phyloP scores from a whole-genome alignment of 305 asterid genomes.

The Ajuga reptans region DNA sequence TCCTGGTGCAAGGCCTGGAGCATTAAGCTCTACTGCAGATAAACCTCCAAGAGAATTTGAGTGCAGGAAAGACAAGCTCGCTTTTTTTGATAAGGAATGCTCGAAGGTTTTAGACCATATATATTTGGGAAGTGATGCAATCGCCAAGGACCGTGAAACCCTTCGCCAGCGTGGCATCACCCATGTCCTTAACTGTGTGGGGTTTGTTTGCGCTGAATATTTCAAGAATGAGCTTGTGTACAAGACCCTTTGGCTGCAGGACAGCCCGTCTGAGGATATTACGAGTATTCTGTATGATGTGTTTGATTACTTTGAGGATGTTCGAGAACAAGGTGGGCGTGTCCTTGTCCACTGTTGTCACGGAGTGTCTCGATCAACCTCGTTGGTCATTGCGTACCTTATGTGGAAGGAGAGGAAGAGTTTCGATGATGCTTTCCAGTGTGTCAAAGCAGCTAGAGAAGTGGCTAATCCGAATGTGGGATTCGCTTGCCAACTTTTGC shows the following conservation, averaged over 20 bases:
- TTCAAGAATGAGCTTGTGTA: slow-evolving; percentile 73
- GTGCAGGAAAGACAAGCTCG: slow-evolving; percentile 61
- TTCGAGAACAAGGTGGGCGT: slow-evolving; percentile 66
- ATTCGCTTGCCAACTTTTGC: slow-evolving; percentile 83
- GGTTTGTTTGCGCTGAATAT: slow-evolving; percentile 72
- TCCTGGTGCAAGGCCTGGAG: slow-evolving; percentile 58
- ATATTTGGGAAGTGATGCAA: slow-evolving; percentile 70
- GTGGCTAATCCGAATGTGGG: slow-evolving; percentile 92
- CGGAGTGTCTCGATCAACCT: slow-evolving; percentile 89
- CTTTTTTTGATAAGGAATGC: slow-evolving; percentile 80
- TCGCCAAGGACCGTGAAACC: slow-evolving; percentile 73
- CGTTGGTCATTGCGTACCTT: slow-evolving; percentile 89
- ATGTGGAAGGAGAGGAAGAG: slow-evolving; percentile 84
- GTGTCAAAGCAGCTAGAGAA: slow-evolving; percentile 77
- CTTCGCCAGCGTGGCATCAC: slow-evolving; percentile 66
- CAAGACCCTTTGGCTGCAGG: slow-evolving; percentile 93
- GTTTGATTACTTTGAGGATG: slow-evolving; percentile 89
- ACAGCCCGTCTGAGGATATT: slow-evolving; percentile 86
- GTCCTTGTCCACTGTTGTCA: slow-evolving; percentile 89
- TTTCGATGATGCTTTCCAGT: slow-evolving; percentile 84
- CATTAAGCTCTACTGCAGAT: slow-evolving; percentile 31
- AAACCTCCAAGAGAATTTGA: slow-evolving; percentile 51
- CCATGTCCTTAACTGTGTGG: slow-evolving; percentile 93
- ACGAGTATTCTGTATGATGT: slow-evolving; percentile 81
- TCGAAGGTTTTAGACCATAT: slow-evolving; percentile 70